phyloP scores from a whole-genome alignment of 495 filamentous ascomycete species.

The Pyronema omphalodes region DNA sequence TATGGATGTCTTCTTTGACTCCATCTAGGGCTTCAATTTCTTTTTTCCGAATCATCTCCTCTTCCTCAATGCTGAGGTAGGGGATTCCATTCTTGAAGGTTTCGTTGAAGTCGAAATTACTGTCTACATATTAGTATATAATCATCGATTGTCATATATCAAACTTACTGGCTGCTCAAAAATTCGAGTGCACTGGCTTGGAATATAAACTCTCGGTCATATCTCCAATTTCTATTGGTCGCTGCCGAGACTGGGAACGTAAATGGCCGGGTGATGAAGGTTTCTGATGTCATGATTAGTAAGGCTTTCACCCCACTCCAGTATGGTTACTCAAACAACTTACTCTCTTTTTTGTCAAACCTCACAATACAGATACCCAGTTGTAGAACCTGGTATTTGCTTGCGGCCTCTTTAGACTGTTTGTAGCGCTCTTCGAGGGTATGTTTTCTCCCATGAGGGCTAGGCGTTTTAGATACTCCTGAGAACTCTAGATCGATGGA shows the following conservation, averaged over 20 bases:
- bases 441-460: constrained; percentile 18
- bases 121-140: not conserved
- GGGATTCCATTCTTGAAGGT: constrained; percentile 41
- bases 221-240: constrained; percentile 15
- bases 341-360: constrained; percentile 7
- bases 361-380: constrained; percentile 36
- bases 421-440: constrained; percentile 47
- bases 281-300: constrained; percentile 22
- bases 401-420: constrained; percentile 44
- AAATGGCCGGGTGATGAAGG: constrained; percentile 46
- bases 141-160: not conserved
- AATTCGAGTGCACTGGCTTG: constrained; percentile 41
- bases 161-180: constrained; percentile 27
- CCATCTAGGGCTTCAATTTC: constrained; percentile 23
- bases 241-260: constrained; percentile 48
- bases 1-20: constrained; percentile 31
- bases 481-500: constrained; percentile 62
- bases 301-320: not conserved
- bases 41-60: constrained; percentile 24
- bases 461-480: constrained; percentile 35
- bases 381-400: constrained; percentile 55
- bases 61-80: constrained; percentile 53
- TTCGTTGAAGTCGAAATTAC: constrained; percentile 43
- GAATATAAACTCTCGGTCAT: constrained; percentile 27
- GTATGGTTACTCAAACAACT: not conserved